Conservation (phyloP, 2,329 filamentous ascomycete genomes). For the Davidsoniella neocaledoniae region DNA sequence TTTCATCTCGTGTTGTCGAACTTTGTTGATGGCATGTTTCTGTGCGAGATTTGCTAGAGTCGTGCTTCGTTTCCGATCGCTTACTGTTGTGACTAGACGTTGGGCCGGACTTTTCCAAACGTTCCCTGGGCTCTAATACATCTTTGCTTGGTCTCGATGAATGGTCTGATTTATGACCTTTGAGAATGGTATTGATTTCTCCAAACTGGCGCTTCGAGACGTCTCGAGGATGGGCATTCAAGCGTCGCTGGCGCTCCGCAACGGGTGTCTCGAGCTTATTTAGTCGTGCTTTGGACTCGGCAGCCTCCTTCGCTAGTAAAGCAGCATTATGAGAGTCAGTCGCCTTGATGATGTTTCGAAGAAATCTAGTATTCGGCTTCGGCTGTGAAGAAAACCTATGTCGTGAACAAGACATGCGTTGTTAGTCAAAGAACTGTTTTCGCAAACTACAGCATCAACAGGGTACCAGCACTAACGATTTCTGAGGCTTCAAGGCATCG, state of each 20-base stretch:
- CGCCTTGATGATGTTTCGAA: slow-evolving; percentile 74
- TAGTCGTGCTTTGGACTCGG: slow-evolving; percentile 59
- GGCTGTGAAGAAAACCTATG: slow-evolving; percentile 24
- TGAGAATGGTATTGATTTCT: slow-evolving; percentile 41
- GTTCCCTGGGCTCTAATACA: too few relatives aligned
- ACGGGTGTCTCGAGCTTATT: slow-evolving; percentile 37
- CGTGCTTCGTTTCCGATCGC: too few relatives aligned
- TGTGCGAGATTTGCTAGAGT: too few relatives aligned
- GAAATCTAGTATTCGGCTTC: slow-evolving; percentile 68
- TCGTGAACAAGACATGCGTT: slow-evolving; percentile 13
- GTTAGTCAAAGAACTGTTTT: neutral
- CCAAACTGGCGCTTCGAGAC: slow-evolving; percentile 37
- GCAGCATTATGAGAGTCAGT: slow-evolving; percentile 82
- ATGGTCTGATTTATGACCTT: slow-evolving; percentile 14
- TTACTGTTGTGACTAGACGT: too few relatives aligned
- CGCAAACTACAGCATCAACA: neutral
- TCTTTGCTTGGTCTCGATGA: neutral
- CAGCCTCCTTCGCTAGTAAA: slow-evolving; percentile 65
- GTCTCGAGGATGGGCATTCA: slow-evolving; percentile 14
- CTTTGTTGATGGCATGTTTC: too few relatives aligned
- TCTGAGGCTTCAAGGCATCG: slow-evolving; percentile 39
- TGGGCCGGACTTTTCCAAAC: too few relatives aligned
- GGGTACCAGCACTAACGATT: slow-evolving; percentile 26
- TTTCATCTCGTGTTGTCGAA: too few relatives aligned
- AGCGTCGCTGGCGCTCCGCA: slow-evolving; percentile 26